Conservation (phyloP, 2,329 filamentous ascomycete genomes). For the Diaporthe destruens region DNA sequence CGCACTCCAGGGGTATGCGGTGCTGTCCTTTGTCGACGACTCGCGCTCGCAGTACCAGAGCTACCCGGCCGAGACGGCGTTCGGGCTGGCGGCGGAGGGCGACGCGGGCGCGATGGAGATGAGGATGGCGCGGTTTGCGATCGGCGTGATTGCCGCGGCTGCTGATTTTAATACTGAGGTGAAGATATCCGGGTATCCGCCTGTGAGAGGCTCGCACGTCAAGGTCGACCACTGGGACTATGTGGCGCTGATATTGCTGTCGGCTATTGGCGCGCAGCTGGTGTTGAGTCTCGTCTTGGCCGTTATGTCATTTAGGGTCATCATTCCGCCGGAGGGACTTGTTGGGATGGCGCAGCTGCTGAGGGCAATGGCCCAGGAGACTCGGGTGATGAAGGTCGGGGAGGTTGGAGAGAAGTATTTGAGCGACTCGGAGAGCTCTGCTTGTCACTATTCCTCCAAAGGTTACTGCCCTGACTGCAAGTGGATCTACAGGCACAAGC, state of each 20-base stretch:
- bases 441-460: background rate
- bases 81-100: constrained; percentile 52
- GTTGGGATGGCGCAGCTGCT: constrained; percentile 36
- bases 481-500: constrained; percentile 11
- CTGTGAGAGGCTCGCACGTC: constrained; percentile 50
- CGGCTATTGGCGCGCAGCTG: constrained; percentile 42
- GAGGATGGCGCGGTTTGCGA: constrained; percentile 52
- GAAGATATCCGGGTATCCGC: constrained; percentile 47
- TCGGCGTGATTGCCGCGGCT: constrained; percentile 52
- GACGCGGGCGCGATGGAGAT: constrained; percentile 20
- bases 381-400: background rate
- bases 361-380: constrained; percentile 69
- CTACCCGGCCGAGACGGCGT: constrained; percentile 57
- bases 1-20: constrained; percentile 55
- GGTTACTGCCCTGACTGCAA: constrained; percentile 13
- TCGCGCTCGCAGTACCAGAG: constrained; percentile 52
- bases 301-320: constrained; percentile 27
- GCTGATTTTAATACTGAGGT: constrained; percentile 49
- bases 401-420: background rate
- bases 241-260: constrained; percentile 49
- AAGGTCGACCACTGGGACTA: constrained; percentile 51
- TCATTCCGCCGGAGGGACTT: constrained; percentile 30
- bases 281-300: constrained; percentile 31
- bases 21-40: constrained; percentile 44
- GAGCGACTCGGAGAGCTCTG: background rate